Percentiles rank a stretch among this genome's conserved stretches.
These are phyloP conservation scores for Thermochaetoides thermophila DNA, from an alignment of 495 filamentous ascomycete species.

Conservation along the genomic window DNA sequence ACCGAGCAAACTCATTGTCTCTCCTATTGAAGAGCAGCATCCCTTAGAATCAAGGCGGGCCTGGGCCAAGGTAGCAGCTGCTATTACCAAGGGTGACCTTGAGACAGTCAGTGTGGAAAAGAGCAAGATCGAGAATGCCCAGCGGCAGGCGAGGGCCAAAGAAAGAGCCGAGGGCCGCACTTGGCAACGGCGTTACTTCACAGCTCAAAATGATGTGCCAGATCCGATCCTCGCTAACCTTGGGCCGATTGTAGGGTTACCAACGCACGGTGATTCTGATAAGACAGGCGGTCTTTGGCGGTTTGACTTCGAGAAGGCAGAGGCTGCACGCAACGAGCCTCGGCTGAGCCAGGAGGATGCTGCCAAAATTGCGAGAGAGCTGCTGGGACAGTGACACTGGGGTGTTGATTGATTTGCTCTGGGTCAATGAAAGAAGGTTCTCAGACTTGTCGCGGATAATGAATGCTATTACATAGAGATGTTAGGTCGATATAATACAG, in stretches of 20 bases:
- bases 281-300: slow-evolving; percentile 85
- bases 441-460: too few species aligned
- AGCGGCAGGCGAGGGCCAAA: slow-evolving; percentile 67
- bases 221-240: slow-evolving; percentile 45
- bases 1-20: slow-evolving; percentile 55
- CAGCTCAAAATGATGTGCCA: slow-evolving; percentile 27
- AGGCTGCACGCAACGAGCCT: slow-evolving; percentile 23
- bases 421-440: too few species aligned
- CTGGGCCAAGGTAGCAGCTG: slow-evolving; percentile 71
- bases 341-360: slow-evolving; percentile 26
- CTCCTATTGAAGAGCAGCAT: slow-evolving; percentile 68
- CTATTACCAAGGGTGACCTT: slow-evolving; percentile 69
- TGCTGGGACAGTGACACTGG: slow-evolving; percentile 33
- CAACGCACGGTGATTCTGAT: slow-evolving; percentile 47
- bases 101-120: slow-evolving; percentile 67
- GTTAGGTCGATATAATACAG: background rate
- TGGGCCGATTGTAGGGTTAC: slow-evolving; percentile 39
- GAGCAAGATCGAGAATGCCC: slow-evolving; percentile 76
- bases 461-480: too few species aligned
- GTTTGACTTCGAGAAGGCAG: slow-evolving; percentile 56
- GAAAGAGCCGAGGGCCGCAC: slow-evolving; percentile 65
- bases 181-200: slow-evolving; percentile 83
- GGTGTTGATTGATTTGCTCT: too few species aligned
- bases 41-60: slow-evolving; percentile 76
- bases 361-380: slow-evolving; percentile 20